Evolutionary conservation across 768 basidiomycete species (phyloP).

Genomic region (Hygrocybe punicea): DNA sequence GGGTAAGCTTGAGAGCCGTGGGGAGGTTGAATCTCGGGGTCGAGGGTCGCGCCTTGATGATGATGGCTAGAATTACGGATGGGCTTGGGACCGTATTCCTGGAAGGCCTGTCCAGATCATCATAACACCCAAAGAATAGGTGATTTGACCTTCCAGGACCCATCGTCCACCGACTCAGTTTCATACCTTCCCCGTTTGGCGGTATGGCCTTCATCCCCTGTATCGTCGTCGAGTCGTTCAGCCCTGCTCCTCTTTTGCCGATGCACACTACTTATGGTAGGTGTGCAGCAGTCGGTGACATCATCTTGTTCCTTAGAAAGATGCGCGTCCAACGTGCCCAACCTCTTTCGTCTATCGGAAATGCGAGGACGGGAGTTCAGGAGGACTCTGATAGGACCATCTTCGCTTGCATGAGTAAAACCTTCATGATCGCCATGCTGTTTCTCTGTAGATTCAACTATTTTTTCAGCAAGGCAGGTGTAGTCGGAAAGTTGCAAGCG

Average conservation of each 20-base stretch:
- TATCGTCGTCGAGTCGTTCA: slow-evolving; percentile 11
- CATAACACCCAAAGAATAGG: no score
- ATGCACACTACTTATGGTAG: background rate
- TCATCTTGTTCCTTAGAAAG: background rate
- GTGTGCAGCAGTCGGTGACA: background rate
- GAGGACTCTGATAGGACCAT: background rate
- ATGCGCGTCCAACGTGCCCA: background rate
- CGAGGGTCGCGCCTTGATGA: background rate
- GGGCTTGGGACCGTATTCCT: no score
- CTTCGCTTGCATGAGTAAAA: background rate
- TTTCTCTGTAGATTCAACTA: background rate
- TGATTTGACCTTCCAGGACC: no score
- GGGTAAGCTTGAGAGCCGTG: background rate
- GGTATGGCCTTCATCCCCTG: slow-evolving; percentile 4
- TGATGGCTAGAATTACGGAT: no score
- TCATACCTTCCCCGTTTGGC: slow-evolving; percentile 19
- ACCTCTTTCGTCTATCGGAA: background rate
- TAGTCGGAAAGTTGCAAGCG: slow-evolving; percentile 3
- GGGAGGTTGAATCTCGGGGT: background rate
- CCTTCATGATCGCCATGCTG: background rate
- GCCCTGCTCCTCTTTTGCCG: slow-evolving; percentile 14
- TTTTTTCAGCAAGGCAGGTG: slow-evolving; percentile 15
- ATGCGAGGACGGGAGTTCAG: background rate
- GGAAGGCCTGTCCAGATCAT: no score
- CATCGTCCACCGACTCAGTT: slow-evolving; percentile 1